Conservation (phyloP, 352 stramenopile species). For the Sclerospora graminicola region DNA sequence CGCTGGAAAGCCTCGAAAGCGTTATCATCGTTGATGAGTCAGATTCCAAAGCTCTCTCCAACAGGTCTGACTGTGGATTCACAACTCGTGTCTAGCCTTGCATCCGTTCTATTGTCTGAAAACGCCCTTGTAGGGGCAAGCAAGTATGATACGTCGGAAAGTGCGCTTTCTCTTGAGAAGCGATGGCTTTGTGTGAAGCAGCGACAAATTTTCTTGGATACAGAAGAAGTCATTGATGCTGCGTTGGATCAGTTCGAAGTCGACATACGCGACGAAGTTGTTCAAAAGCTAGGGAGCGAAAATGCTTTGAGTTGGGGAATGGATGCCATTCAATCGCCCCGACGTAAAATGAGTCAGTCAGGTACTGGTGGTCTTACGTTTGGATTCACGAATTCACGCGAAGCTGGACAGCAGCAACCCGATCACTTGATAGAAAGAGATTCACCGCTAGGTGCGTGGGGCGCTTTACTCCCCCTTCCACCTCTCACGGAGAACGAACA, state of each 20-base stretch:
- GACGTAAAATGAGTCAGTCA: constrained; percentile 28
- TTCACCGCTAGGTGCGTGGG: constrained; percentile 59
- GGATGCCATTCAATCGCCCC: constrained; percentile 73
- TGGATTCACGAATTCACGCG: constrained; percentile 3
- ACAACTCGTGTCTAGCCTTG: constrained; percentile 53
- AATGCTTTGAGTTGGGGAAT: constrained; percentile 77
- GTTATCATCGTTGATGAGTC: constrained; percentile 55
- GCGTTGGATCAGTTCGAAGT: constrained; percentile 55
- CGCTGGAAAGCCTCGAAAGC: constrained; percentile 75
- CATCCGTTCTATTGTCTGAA: constrained; percentile 41
- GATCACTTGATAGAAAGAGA: constrained; percentile 14
- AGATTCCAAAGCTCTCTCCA: constrained; percentile 37
- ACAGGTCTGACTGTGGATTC: constrained; percentile 40
- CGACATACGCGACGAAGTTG: constrained; percentile 45
- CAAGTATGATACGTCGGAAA: constrained; percentile 10
- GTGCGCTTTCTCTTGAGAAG: constrained; percentile 32
- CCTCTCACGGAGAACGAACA: constrained; percentile 59
- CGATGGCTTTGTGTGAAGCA: constrained; percentile 68
- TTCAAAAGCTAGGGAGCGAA: constrained; percentile 58
- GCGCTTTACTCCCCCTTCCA: constrained; percentile 59
- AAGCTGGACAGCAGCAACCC: constrained; percentile 1
- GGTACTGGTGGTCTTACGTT: constrained; percentile 1
- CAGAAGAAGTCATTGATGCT: constrained; percentile 60
- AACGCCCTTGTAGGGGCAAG: constrained; percentile 28
- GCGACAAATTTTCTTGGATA: constrained; percentile 55